Evolutionary conservation across 768 basidiomycete species (phyloP), one percentile per base, ranked within the genome.

Genomic region (Suillus paluster): DNA sequence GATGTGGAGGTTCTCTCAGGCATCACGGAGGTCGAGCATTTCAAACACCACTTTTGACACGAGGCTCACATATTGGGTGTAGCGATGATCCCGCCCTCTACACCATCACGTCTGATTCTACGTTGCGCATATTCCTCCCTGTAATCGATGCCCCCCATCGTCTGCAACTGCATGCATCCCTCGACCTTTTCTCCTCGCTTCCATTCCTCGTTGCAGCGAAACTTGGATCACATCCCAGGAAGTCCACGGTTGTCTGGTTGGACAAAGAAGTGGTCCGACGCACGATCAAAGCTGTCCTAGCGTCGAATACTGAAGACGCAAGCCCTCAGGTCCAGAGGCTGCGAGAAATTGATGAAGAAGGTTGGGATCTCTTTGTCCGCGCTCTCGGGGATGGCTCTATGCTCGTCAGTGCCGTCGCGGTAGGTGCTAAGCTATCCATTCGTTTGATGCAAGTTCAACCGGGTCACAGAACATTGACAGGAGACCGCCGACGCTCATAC

Each of bases 81-180:
- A 92, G 92, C 45, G 87, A 90, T 68, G 91, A 93, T 70, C 79
- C 89, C 2, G 86, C 90, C 59, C 80, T 97, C 4, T 95, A 92
- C 71, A 95, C 94, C 39, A 83, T 92, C 63, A 94, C 95, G 15
- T 84, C 86, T 27, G 92, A 95, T 68, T 85, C 91, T 1, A 90
- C 89, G 5, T 73, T 97, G 39, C 87, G 95, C 25, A 86, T 97
- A 68, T 96, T 93, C 73, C 78, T 92, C 38, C 93, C 95, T 6
- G 92, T 97, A 14, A 77, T 97, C 49, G 95, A 97, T 72, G 86
- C 88, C 17, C 94, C 94, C 14, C 86, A 88, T 64, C 84, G 86
- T 70, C 81, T 97, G 44, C 95, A 97, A 73, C 83, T 97, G 5
- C 94, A 95, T 70, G 85, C 89, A 8, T 83, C 91, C 3, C 71